These are phyloP conservation scores for Metarhizium album DNA, from an alignment of 2,329 filamentous ascomycete species.

Conservation along the genomic window DNA sequence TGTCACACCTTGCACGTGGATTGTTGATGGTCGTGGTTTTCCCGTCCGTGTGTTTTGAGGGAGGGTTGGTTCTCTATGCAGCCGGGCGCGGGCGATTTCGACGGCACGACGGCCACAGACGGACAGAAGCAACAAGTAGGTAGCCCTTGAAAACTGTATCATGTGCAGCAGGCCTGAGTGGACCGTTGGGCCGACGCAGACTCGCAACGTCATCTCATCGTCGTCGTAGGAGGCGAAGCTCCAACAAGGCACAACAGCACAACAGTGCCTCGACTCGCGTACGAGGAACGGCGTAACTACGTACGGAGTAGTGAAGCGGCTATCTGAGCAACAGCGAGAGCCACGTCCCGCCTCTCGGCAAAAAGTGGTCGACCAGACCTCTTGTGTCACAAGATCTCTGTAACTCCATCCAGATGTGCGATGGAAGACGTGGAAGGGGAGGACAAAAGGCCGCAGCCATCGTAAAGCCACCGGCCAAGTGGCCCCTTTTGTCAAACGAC, in stretches of 20 bases:
- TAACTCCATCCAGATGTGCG: slow-evolving; percentile 1
- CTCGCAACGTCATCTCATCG: background rate
- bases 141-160: background rate
- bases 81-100: background rate
- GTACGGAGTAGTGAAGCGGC: too few relatives aligned
- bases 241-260: too few relatives aligned
- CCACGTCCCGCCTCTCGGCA: slow-evolving; percentile 1
- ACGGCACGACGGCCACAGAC: background rate
- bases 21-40: background rate
- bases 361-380: background rate
- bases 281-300: too few relatives aligned
- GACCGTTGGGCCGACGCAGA: background rate
- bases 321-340: background rate
- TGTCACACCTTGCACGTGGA: background rate
- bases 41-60: background rate
- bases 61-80: background rate
- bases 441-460: background rate
- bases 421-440: background rate
- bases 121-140: background rate
- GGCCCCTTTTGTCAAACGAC: background rate
- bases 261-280: too few relatives aligned
- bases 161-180: background rate
- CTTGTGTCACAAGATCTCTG: background rate
- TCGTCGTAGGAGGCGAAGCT: too few relatives aligned
- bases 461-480: background rate